Evolutionary conservation across 2,329 filamentous ascomycete species (phyloP), one percentile per base, ranked within the genome.

Genomic region (Falciphora oryzae): DNA sequence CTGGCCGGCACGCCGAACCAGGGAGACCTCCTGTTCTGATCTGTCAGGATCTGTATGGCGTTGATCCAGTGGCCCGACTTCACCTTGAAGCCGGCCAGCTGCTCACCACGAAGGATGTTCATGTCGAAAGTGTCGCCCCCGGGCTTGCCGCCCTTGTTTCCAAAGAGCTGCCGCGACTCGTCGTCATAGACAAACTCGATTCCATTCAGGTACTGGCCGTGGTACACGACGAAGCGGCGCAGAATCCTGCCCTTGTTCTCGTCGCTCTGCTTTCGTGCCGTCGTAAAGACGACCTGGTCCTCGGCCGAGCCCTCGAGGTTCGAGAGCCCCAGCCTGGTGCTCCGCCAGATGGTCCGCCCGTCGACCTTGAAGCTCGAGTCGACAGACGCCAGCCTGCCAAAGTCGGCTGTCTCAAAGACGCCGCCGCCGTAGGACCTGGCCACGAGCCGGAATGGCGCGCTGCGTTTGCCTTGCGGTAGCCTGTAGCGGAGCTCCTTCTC

Each of bases 151-250:
- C 89, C 90, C 64, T 84, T 82, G 72, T 92, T 93, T 57, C 95
- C 95, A 79, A 99, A 96, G 4, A 97, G 75, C 73, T 97, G 92
- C 64, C 83, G 89, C 1, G 91, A 89, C 22, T 85, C 84, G 74
- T 98, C 93, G 71, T 98, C 94, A 73, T 97, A 98, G 66, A 91
- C 82, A 75, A 99, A 98, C 74, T 98, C 94, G 27, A 99, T 76
- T 0, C 95, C 95, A 73, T 96, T 90, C 16, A 98, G 73, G 4
- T 89, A 89, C 65, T 82, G 80, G 2, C 91, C 92, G 70, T 92
- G 89, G 72, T 93, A 96, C 18, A 96, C 82, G 66, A 87, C 84
- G 65, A 97, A 84, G 6, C 85, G 85, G 1, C 87, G 89, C 67
- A 98, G 80, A 35, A 97, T 83, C 67, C 93, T 89, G 25, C 44